Evolutionary conservation across 768 basidiomycete species (phyloP).

Genomic region (Hygrocybe coccinea): DNA sequence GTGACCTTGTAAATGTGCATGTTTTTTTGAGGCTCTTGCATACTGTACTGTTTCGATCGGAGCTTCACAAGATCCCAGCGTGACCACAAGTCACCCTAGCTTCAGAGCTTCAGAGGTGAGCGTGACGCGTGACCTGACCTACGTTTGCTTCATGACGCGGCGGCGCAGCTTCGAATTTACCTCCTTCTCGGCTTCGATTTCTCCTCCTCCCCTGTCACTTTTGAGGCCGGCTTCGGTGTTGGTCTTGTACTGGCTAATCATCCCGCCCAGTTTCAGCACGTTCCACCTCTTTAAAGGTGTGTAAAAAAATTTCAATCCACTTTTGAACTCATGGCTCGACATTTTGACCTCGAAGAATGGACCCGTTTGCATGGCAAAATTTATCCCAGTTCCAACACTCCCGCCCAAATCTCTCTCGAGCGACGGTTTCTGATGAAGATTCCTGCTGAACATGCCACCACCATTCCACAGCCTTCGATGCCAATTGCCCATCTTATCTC

Average conservation of each 20-base stretch:
- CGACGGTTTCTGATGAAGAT: neutral
- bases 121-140: neutral
- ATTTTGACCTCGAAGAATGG: neutral
- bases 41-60: neutral
- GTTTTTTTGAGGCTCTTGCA: constrained; percentile 1
- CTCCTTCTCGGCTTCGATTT: neutral
- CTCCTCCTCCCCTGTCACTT: neutral
- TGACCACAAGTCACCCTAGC: neutral
- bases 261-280: neutral
- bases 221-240: neutral
- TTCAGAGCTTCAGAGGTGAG: neutral
- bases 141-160: neutral
- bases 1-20: neutral
- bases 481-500: neutral
- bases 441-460: neutral
- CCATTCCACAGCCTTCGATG: neutral
- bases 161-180: neutral
- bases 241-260: neutral
- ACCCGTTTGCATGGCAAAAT: neutral
- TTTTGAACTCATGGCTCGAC: neutral
- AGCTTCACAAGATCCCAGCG: neutral
- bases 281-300: neutral
- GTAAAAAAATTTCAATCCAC: neutral
- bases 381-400: neutral
- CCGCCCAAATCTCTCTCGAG: neutral